Evolutionary conservation across 164 flowering plant genomes (phyloP).

Genomic region (Kalanchoe fedtschenkoi): DNA sequence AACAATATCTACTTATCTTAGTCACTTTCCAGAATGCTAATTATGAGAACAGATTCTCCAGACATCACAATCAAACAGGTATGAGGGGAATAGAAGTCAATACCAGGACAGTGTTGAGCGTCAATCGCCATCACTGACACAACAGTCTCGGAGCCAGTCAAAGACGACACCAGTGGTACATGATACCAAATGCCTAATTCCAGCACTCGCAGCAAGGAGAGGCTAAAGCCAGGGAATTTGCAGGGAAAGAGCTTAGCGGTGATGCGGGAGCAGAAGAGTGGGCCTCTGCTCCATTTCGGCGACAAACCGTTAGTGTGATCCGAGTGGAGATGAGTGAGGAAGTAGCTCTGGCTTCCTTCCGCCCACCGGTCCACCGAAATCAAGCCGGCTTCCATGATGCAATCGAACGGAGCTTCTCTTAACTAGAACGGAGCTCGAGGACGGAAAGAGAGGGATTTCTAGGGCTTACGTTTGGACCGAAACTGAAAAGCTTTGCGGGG

Average conservation of each 20-base stretch:
- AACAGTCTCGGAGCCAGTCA: slow-evolving; percentile 20
- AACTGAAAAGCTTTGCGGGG: background rate
- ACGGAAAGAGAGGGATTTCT: background rate
- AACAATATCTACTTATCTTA: background rate
- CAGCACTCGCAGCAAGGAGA: slow-evolving; percentile 55
- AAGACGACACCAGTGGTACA: slow-evolving; percentile 38
- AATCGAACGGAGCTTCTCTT: background rate
- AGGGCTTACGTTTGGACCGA: slow-evolving; percentile 1
- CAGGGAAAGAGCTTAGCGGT: slow-evolving; percentile 68
- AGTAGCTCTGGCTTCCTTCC: slow-evolving; percentile 56
- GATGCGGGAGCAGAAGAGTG: slow-evolving; percentile 67
- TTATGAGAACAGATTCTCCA: background rate
- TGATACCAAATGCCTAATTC: slow-evolving; percentile 40
- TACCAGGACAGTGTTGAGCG: slow-evolving; percentile 90
- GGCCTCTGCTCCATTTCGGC: slow-evolving; percentile 48
- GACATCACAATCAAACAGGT: slow-evolving; percentile 9
- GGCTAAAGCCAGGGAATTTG: slow-evolving; percentile 50
- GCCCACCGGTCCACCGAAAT: slow-evolving; percentile 54
- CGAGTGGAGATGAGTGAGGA: slow-evolving; percentile 78
- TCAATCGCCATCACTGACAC: slow-evolving; percentile 56
- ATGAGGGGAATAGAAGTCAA: slow-evolving; percentile 1
- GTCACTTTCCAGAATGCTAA: no score
- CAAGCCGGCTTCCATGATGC: slow-evolving; percentile 60
- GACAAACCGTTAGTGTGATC: slow-evolving; percentile 80
- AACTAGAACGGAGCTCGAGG: background rate